Conservation (phyloP, 345 rosid genomes). For the Erodium maritimum region DNA sequence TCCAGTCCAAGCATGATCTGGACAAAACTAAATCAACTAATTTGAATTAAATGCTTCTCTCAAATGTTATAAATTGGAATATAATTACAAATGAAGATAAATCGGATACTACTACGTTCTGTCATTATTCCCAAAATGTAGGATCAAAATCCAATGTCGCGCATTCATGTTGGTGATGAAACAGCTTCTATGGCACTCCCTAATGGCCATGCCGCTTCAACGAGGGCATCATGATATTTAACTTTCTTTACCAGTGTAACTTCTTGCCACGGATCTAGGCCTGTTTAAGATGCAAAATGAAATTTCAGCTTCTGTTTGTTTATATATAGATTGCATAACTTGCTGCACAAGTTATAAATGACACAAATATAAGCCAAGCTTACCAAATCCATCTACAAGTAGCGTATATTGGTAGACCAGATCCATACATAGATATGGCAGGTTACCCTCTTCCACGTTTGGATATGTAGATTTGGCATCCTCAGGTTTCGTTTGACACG, state of each 20-base stretch:
- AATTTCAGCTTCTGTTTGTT: background rate
- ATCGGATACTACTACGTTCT: background rate
- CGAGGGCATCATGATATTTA: conserved; percentile 44
- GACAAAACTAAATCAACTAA: background rate
- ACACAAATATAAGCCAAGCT: conserved; percentile 6
- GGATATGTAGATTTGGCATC: conserved; percentile 47
- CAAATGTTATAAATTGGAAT: background rate
- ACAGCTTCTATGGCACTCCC: conserved; percentile 97
- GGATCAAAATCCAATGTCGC: background rate
- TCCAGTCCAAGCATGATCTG: background rate
- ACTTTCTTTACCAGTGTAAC: conserved; percentile 81
- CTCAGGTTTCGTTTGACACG: conserved; percentile 66
- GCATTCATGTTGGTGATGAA: conserved; percentile 25
- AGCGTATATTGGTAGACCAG: conserved; percentile 72
- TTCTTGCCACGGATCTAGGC: conserved; percentile 59
- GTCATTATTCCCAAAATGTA: background rate
- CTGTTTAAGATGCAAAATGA: conserved; percentile 20
- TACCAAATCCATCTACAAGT: conserved; percentile 86
- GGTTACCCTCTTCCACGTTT: conserved; percentile 34
- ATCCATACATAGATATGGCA: conserved; percentile 90
- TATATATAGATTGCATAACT: too few relatives aligned
- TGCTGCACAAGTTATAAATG: background rate
- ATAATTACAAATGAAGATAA: background rate
- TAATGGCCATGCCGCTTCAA: conserved; percentile 96
- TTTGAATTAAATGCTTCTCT: background rate